These are phyloP conservation scores for Serendipita sp. DNA, from an alignment of 768 basidiomycete genomes.

Conservation along the genomic window DNA sequence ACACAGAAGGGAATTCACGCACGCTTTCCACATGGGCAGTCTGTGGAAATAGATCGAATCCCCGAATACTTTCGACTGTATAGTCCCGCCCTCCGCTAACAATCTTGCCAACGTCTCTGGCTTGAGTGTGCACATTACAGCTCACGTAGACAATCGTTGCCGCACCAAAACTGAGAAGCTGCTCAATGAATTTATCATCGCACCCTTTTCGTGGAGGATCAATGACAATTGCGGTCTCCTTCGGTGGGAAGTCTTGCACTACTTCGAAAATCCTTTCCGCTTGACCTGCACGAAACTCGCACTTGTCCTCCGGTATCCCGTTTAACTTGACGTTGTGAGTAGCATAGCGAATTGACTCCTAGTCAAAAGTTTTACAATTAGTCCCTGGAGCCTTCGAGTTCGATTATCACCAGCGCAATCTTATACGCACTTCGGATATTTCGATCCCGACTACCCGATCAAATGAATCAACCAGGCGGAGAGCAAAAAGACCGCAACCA, in stretches of 20 bases:
- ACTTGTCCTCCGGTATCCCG: slow-evolving; percentile 35
- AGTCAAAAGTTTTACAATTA: background rate
- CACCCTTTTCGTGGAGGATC: slow-evolving; percentile 95
- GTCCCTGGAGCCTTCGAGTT: background rate
- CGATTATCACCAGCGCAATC: background rate
- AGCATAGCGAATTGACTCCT: slow-evolving; percentile 52
- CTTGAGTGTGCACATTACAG: slow-evolving; percentile 90
- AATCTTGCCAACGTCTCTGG: slow-evolving; percentile 70
- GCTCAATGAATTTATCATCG: slow-evolving; percentile 43
- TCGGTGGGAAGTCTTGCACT: slow-evolving; percentile 48
- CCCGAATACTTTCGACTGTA: slow-evolving; percentile 64
- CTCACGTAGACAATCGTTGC: slow-evolving; percentile 74
- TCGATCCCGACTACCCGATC: slow-evolving; percentile 74
- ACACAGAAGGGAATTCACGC: background rate
- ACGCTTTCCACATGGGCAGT: slow-evolving; percentile 87
- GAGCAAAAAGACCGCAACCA: slow-evolving; percentile 75
- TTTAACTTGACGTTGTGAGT: slow-evolving; percentile 52
- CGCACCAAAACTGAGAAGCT: slow-evolving; percentile 55
- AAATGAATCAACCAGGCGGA: slow-evolving; percentile 66
- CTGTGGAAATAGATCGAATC: slow-evolving; percentile 93
- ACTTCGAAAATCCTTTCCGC: slow-evolving; percentile 70
- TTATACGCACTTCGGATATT: slow-evolving; percentile 32
- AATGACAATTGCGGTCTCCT: slow-evolving; percentile 53
- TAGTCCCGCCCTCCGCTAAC: slow-evolving; percentile 34
- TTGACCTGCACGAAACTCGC: slow-evolving; percentile 63